A percentile compares a stretch with the other conserved stretches of the same genome.
Conservation (phyloP, 805 yeast genomes). For the Scheffersomyces ergatensis region DNA sequence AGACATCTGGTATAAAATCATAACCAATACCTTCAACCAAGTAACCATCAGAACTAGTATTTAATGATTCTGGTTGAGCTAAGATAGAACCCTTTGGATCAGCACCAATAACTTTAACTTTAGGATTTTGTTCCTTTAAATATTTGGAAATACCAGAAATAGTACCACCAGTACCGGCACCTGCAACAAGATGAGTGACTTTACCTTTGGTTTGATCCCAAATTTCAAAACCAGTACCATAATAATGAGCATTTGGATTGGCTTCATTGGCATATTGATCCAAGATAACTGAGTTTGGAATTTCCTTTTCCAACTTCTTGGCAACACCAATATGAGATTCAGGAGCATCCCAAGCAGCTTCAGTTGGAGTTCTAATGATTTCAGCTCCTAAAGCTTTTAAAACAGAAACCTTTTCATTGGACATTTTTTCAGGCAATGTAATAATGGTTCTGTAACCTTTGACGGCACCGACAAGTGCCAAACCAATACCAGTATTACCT, state of each 20-base stretch:
- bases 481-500: slow-evolving; percentile 89
- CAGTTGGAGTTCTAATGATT: slow-evolving; percentile 87
- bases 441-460: slow-evolving; percentile 84
- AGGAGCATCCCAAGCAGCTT: slow-evolving; percentile 91
- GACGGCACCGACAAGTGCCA: slow-evolving; percentile 84
- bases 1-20: slow-evolving; percentile 82
- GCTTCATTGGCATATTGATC: slow-evolving; percentile 79
- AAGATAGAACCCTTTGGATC: slow-evolving; percentile 87
- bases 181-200: slow-evolving; percentile 75
- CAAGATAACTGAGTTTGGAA: slow-evolving; percentile 78
- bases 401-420: slow-evolving; percentile 85
- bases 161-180: slow-evolving; percentile 97
- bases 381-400: slow-evolving; percentile 89
- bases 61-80: slow-evolving; percentile 74
- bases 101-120: slow-evolving; percentile 68
- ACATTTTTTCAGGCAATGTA: slow-evolving; percentile 89
- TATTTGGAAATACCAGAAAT: slow-evolving; percentile 86
- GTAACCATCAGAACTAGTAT: slow-evolving; percentile 56
- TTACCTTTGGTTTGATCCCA: slow-evolving; percentile 77
- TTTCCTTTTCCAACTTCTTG: slow-evolving; percentile 71
- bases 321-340: slow-evolving; percentile 92
- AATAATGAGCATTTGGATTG: slow-evolving; percentile 82
- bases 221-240: slow-evolving; percentile 82
- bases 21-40: slow-evolving; percentile 91
- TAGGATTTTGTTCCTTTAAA: slow-evolving; percentile 67